These are phyloP conservation scores for Globisporangium sylvaticum DNA, from an alignment of 352 stramenopile genomes.

Conservation along the genomic window DNA sequence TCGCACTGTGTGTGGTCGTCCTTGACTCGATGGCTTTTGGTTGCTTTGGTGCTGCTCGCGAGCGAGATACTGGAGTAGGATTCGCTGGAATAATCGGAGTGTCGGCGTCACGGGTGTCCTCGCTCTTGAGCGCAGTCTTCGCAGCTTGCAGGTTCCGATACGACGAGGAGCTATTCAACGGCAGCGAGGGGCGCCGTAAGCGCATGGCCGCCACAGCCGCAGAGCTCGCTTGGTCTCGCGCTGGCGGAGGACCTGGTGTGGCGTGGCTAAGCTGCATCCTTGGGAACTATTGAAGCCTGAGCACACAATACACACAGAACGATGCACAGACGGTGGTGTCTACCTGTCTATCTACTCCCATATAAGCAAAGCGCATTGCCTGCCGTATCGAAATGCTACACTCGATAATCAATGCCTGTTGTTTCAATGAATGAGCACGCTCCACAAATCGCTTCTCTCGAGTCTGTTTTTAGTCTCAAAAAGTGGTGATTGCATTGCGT, in stretches of 20 bases:
- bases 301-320: too few species aligned
- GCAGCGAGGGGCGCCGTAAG: conserved; percentile 4
- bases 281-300: background rate
- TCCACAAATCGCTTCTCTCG: too few species aligned
- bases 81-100: background rate
- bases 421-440: too few species aligned
- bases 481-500: conserved; percentile 1
- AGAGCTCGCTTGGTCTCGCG: background rate
- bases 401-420: background rate
- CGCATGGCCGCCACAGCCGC: conserved; percentile 3
- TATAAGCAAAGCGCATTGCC: background rate
- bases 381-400: background rate
- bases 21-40: background rate
- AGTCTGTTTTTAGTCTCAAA: conserved; percentile 9
- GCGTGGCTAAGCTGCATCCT: background rate
- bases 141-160: conserved; percentile 4
- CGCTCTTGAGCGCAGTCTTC: background rate
- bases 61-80: background rate
- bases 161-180: background rate
- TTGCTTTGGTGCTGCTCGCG: background rate
- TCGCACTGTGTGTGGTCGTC: background rate
- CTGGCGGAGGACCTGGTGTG: conserved; percentile 2
- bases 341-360: background rate
- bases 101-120: conserved; percentile 7
- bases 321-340: background rate